Conservation (phyloP, 495 filamentous ascomycete genomes). For the Jackrogersella multiformis region DNA sequence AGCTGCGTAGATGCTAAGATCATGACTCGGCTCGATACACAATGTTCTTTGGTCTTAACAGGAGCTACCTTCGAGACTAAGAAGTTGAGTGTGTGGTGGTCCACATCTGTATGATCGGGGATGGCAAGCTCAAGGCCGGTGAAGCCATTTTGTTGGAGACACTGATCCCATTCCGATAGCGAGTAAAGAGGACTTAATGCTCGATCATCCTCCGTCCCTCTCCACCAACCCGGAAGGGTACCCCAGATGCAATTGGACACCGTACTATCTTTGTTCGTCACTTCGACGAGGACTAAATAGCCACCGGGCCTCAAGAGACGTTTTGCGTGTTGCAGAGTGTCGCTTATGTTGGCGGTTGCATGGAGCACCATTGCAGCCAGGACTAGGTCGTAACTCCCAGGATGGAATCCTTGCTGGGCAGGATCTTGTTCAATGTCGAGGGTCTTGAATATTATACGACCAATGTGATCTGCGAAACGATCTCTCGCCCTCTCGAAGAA, state of each 20-base stretch:
- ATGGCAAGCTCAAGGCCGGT: neutral
- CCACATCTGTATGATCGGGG: neutral
- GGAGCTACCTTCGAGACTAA: neutral
- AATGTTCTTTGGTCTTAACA: no score
- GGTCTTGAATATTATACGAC: no score
- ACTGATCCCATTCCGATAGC: neutral
- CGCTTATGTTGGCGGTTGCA: neutral
- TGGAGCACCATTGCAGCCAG: conserved; percentile 41
- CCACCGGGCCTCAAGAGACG: conserved; percentile 47
- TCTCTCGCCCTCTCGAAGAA: no score
- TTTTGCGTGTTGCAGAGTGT: conserved; percentile 30
- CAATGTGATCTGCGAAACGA: no score
- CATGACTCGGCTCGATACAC: no score
- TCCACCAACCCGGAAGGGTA: neutral
- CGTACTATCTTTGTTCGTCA: conserved; percentile 14
- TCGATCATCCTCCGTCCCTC: neutral
- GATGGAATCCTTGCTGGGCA: no score
- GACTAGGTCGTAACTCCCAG: conserved; percentile 56
- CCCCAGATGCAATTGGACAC: neutral
- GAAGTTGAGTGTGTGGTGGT: neutral
- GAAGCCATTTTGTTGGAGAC: neutral
- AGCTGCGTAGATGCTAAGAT: no score
- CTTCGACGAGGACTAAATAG: conserved; percentile 46
- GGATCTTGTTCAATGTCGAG: no score
- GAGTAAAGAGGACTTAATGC: neutral